Evolutionary conservation across 140 eudicot genomes (phyloP), one percentile per base, ranked within the genome.

Genomic region (Bidens hawaiensis): DNA sequence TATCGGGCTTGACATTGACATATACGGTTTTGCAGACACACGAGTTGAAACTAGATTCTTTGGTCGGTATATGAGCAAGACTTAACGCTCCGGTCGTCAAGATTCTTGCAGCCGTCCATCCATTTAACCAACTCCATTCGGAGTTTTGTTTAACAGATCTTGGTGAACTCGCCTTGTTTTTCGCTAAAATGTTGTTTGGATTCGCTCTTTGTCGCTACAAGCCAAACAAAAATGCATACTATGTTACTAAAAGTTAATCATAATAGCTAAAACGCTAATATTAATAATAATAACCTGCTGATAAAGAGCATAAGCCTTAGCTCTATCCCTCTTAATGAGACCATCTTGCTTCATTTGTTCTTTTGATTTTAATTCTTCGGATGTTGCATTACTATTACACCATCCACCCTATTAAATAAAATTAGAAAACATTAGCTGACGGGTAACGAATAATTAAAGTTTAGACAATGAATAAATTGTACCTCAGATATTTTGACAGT

Each of bases 211-310:
- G 16, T 60, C 76, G 85, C 89, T 88, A 71, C 21, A 50, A 59
- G 24, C 17, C 0, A n/a, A 43, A 62, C 17, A 41, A 24, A 14
- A 43, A 28, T 17, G 4, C 2, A 5, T 4, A 16, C 59, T 42
- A 15, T 25, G 25, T 70, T 53, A 68, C 53, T 51, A 56, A 52
- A 65, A 11, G 16, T 13, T 24, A 50, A 31, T 33, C n/a, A n/a
- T n/a, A n/a, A n/a, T n/a, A n/a, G n/a, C n/a, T 14, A 5, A 71
- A 7, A 31, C 1, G n/a, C n/a, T n/a, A n/a, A n/a, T n/a, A n/a
- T n/a, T n/a, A n/a, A n/a, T n/a, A n/a, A n/a, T n/a, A n/a, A 42
- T 43, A 65, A 93, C 99, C 88, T 93, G 95, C 57, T 82, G 89
- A 26, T 85, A 73, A 30, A 77, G 51, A 33, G 93, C 81, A 65